Evolutionary conservation across 306 rosid genomes (phyloP).

Genomic region (Glycine latifolia): DNA sequence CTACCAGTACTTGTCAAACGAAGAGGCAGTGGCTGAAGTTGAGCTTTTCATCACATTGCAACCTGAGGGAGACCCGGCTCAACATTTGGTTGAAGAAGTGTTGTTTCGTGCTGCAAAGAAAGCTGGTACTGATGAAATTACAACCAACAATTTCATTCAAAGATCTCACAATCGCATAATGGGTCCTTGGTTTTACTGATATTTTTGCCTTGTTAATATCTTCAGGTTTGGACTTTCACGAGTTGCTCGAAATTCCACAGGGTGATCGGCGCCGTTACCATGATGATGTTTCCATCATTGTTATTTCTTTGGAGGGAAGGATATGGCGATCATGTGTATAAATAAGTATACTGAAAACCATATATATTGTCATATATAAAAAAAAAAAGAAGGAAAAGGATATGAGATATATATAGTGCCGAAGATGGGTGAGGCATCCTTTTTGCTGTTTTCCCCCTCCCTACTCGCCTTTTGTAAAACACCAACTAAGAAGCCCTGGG

Average conservation of each 20-base stretch:
- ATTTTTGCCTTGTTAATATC: constrained; percentile 36
- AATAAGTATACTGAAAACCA: constrained; percentile 56
- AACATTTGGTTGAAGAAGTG: constrained; percentile 93
- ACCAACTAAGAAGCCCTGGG: constrained; percentile 50
- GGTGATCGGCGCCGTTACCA: constrained; percentile 97
- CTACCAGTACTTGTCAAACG: constrained; percentile 91
- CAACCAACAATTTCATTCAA: not conserved
- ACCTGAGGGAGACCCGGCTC: constrained; percentile 99
- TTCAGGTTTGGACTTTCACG: constrained; percentile 93
- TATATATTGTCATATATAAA: not conserved
- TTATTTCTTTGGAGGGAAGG: constrained; percentile 96
- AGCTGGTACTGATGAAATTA: constrained; percentile 64
- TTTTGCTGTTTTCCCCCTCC: constrained; percentile 50
- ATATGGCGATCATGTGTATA: constrained; percentile 99
- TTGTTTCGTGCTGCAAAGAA: constrained; percentile 95
- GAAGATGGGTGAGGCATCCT: constrained; percentile 59
- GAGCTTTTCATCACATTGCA: constrained; percentile 90
- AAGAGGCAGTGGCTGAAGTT: constrained; percentile 96
- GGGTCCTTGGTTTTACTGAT: not conserved
- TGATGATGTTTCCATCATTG: constrained; percentile 95
- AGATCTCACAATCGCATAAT: not conserved
- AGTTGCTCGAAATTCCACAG: constrained; percentile 93
- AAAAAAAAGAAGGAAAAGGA: constrained; percentile 11
- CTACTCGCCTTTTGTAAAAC: constrained; percentile 60
- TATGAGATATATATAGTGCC: constrained; percentile 52